These are phyloP conservation scores for Cadophora sp. DNA, from an alignment of 2,329 filamentous ascomycete genomes.

Conservation along the genomic window DNA sequence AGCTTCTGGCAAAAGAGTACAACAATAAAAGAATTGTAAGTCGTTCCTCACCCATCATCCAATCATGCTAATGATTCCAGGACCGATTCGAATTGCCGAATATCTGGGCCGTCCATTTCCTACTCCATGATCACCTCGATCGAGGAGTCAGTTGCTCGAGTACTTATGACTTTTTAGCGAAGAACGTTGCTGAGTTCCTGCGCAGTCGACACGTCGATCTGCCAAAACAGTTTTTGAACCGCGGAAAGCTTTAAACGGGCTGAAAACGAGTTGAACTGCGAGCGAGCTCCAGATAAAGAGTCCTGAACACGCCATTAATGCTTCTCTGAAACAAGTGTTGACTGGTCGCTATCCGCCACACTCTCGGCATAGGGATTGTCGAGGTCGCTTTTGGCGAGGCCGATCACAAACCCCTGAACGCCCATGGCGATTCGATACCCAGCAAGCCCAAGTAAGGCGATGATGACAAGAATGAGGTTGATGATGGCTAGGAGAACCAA, in stretches of 20 bases:
- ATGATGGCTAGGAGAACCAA: constrained; percentile 39
- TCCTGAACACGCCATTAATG: constrained; percentile 8
- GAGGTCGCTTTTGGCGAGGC: constrained; percentile 27
- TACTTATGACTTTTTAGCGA: constrained; percentile 34
- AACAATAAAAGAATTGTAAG: constrained; percentile 41
- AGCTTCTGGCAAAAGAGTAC: constrained; percentile 38
- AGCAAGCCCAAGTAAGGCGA: constrained; percentile 39
- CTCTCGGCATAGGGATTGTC: constrained; percentile 28
- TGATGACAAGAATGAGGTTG: constrained; percentile 39
- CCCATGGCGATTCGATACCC: constrained; percentile 35
- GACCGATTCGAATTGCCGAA: constrained; percentile 39
- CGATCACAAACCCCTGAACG: constrained; percentile 27
- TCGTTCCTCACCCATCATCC: constrained; percentile 44
- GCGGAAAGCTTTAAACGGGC: constrained; percentile 29
- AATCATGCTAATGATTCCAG: constrained; percentile 22
- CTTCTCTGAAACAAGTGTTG: constrained; percentile 21
- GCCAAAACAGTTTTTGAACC: constrained; percentile 32
- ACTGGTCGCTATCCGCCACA: constrained; percentile 25
- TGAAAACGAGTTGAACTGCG: constrained; percentile 16
- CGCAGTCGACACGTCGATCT: constrained; percentile 34
- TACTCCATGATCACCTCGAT: constrained; percentile 42
- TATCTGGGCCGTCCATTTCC: constrained; percentile 36
- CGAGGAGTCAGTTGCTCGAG: constrained; percentile 35
- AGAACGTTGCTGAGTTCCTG: constrained; percentile 34
- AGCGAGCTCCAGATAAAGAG: neutral